Evolutionary conservation across 2,329 filamentous ascomycete genomes (phyloP).

Genomic region (Aureobasidium subglaciale): DNA sequence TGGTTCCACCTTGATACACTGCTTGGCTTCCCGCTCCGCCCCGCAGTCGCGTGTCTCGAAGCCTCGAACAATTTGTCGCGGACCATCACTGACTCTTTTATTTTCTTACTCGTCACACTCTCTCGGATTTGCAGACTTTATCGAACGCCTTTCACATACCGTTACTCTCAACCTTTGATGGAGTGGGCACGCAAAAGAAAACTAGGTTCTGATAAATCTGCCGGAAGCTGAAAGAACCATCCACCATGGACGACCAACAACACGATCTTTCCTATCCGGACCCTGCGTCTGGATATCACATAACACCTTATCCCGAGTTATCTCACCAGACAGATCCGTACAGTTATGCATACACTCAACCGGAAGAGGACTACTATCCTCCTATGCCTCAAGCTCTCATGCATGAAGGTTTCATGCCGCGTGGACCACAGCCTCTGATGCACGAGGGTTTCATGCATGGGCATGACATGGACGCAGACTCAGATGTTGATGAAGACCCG

Average conservation of each 20-base stretch:
- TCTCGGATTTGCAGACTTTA: background rate
- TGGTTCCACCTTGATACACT: background rate
- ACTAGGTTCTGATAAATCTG: slow-evolving; percentile 4
- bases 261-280: slow-evolving; percentile 12
- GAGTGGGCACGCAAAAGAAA: slow-evolving; percentile 10
- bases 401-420: slow-evolving; percentile 35
- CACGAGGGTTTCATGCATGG: slow-evolving; percentile 35
- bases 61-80: background rate
- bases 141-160: background rate
- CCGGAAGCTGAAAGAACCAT: slow-evolving; percentile 8
- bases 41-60: slow-evolving; percentile 1
- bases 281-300: background rate
- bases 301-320: slow-evolving; percentile 2
- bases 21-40: background rate
- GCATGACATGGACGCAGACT: slow-evolving; percentile 27
- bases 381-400: slow-evolving; percentile 21
- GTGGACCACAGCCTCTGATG: slow-evolving; percentile 24
- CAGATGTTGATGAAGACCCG: slow-evolving; percentile 26
- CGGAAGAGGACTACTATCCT: slow-evolving; percentile 12
- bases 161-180: background rate
- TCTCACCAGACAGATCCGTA: slow-evolving; percentile 3
- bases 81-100: slow-evolving; percentile 1
- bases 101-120: background rate
- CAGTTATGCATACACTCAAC: slow-evolving; percentile 3
- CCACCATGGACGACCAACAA: slow-evolving; percentile 7